Conservation (phyloP, 805 yeast species). For the Pachysolen tannophilus region DNA sequence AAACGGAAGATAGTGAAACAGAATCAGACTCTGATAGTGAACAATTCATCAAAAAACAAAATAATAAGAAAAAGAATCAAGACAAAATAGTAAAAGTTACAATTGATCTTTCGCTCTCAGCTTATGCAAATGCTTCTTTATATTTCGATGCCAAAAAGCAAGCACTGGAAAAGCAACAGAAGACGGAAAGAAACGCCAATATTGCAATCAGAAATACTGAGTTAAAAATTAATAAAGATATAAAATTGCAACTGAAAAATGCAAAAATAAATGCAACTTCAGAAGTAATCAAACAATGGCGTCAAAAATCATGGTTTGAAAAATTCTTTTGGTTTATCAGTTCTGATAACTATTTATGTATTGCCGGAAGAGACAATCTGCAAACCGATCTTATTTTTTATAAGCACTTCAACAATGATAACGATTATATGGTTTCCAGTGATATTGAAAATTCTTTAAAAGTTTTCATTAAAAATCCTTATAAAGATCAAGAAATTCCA, state of each 20-base stretch:
- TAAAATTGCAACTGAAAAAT: conserved; percentile 53
- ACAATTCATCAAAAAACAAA: conserved; percentile 1
- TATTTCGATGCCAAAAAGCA: conserved; percentile 72
- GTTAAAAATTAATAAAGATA: conserved; percentile 62
- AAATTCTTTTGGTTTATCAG: conserved; percentile 93
- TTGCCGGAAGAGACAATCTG: conserved; percentile 76
- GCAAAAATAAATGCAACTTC: conserved; percentile 36
- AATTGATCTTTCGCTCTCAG: conserved; percentile 63
- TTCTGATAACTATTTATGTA: conserved; percentile 76
- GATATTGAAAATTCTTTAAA: conserved; percentile 69
- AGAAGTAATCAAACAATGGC: conserved; percentile 45
- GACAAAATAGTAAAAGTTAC: conserved; percentile 37
- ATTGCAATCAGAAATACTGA: conserved; percentile 81
- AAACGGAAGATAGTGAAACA: conserved; percentile 27
- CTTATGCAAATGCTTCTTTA: conserved; percentile 81
- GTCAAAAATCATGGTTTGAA: conserved; percentile 86
- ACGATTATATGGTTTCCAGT: conserved; percentile 65
- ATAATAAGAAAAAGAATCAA: conserved; percentile 9
- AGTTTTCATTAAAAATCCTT: conserved; percentile 77
- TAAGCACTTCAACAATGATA: conserved; percentile 59
- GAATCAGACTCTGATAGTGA: conserved; percentile 23
- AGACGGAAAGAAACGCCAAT: conserved; percentile 70
- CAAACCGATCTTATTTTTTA: conserved; percentile 79
- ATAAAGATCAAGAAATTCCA: conserved; percentile 61
- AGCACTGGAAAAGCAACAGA: conserved; percentile 71